Percentiles rank a stretch among this genome's conserved stretches.
Evolutionary conservation across 2,329 filamentous ascomycete species (phyloP).

Genomic region (Hymenoscyphus albidus): DNA sequence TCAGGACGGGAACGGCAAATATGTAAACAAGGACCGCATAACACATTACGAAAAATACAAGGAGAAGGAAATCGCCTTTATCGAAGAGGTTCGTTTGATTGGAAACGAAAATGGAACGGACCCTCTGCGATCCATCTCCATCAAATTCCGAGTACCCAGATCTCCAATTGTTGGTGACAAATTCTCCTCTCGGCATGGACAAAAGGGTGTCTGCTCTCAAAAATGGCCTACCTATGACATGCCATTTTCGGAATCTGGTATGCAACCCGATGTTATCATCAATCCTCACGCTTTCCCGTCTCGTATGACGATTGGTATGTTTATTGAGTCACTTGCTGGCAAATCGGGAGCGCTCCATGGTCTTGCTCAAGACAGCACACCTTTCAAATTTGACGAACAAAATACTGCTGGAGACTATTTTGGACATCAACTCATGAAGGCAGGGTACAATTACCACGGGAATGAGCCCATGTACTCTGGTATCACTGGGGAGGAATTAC

Average conservation of each 20-base stretch:
- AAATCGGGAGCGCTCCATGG: slow-evolving; percentile 94
- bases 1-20: slow-evolving; percentile 70
- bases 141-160: slow-evolving; percentile 90
- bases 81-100: slow-evolving; percentile 90
- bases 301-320: slow-evolving; percentile 99
- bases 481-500: slow-evolving; percentile 90
- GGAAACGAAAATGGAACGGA: slow-evolving; percentile 80
- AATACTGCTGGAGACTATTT: slow-evolving; percentile 93
- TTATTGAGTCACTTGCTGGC: slow-evolving; percentile 92
- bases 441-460: slow-evolving; percentile 96
- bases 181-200: slow-evolving; percentile 96
- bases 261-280: slow-evolving; percentile 97
- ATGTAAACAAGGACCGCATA: slow-evolving; percentile 79
- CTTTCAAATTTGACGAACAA: slow-evolving; percentile 90
- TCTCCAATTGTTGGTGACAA: slow-evolving; percentile 95
- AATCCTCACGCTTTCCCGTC: slow-evolving; percentile 99
- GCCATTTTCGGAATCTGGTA: slow-evolving; percentile 94
- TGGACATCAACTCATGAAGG: slow-evolving; percentile 89
- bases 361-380: slow-evolving; percentile 91
- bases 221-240: slow-evolving; percentile 93
- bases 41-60: slow-evolving; percentile 95
- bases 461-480: slow-evolving; percentile 99
- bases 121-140: slow-evolving; percentile 79
- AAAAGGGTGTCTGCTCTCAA: slow-evolving; percentile 95
- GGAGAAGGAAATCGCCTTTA: slow-evolving; percentile 79